A percentile compares a stretch with the other conserved stretches of the same genome.
These are phyloP conservation scores for Aspergillus persii DNA, from an alignment of 2,329 filamentous ascomycete genomes.

Conservation along the genomic window DNA sequence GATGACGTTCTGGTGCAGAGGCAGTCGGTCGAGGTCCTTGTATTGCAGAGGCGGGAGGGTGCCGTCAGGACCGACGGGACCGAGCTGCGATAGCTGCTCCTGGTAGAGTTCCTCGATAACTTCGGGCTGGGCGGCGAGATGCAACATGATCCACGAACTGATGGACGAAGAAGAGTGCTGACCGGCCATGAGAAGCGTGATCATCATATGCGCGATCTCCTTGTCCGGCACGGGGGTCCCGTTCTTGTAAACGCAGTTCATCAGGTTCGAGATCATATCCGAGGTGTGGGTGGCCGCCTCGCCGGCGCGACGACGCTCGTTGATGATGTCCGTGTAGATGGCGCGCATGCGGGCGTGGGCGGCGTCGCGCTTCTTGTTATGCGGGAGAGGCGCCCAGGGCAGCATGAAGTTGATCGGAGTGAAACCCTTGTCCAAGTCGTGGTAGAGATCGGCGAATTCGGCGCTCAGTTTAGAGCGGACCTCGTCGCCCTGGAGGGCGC, in stretches of 20 bases:
- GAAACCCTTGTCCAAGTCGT: slow-evolving; percentile 78
- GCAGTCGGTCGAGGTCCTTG: slow-evolving; percentile 58
- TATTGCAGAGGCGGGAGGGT: slow-evolving; percentile 60
- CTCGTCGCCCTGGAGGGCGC: slow-evolving; percentile 72
- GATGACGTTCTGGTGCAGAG: slow-evolving; percentile 62
- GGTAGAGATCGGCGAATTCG: slow-evolving; percentile 71
- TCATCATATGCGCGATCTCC: slow-evolving; percentile 83
- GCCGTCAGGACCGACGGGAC: slow-evolving; percentile 22
- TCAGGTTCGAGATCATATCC: slow-evolving; percentile 77
- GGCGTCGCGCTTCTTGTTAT: not conserved
- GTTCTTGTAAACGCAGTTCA: slow-evolving; percentile 73
- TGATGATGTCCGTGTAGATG: slow-evolving; percentile 60
- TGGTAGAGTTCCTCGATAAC: slow-evolving; percentile 68
- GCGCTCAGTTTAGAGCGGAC: slow-evolving; percentile 69
- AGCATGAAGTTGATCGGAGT: slow-evolving; percentile 78
- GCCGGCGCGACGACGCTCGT: slow-evolving; percentile 52
- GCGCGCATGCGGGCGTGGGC: not conserved
- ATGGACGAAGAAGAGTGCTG: slow-evolving; percentile 78
- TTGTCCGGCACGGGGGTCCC: slow-evolving; percentile 67
- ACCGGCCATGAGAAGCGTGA: slow-evolving; percentile 78
- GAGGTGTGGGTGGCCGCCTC: slow-evolving; percentile 43
- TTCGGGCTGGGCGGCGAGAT: slow-evolving; percentile 67
- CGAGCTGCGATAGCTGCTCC: slow-evolving; percentile 59
- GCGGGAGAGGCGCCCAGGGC: slow-evolving; percentile 57
- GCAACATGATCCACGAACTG: slow-evolving; percentile 72